Evolutionary conservation across 2,329 filamentous ascomycete species (phyloP).

Genomic region (Calycina herbarum): DNA sequence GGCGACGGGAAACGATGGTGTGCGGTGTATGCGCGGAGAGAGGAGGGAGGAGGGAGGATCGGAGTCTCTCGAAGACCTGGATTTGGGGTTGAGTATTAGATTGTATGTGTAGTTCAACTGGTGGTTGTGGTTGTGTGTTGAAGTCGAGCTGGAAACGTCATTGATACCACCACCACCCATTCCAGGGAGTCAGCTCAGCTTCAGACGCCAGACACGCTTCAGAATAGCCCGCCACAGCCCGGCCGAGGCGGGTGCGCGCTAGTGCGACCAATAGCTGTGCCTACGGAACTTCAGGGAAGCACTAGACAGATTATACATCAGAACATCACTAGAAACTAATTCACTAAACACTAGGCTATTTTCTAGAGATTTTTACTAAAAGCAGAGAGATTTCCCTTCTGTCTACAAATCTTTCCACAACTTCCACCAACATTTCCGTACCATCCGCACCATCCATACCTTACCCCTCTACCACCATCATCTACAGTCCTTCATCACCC

Average conservation of each 20-base stretch:
- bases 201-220: background rate
- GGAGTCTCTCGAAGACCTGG: background rate
- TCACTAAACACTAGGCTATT: background rate
- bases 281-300: background rate
- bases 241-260: background rate
- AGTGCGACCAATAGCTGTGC: background rate
- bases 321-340: background rate
- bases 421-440: background rate
- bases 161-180: background rate
- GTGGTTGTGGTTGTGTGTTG: background rate
- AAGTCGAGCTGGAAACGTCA: background rate
- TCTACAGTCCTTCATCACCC: constrained; percentile 17
- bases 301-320: background rate
- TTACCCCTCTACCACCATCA: background rate
- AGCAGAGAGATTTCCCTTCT: background rate
- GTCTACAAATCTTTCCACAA: background rate
- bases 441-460: background rate
- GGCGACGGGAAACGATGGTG: background rate
- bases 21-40: background rate
- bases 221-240: background rate
- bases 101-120: background rate
- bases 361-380: background rate
- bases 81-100: background rate
- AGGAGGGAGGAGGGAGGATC: background rate
- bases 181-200: background rate